Conservation (phyloP, 2,329 filamentous ascomycete species). For the Colletotrichum zoysiae region DNA sequence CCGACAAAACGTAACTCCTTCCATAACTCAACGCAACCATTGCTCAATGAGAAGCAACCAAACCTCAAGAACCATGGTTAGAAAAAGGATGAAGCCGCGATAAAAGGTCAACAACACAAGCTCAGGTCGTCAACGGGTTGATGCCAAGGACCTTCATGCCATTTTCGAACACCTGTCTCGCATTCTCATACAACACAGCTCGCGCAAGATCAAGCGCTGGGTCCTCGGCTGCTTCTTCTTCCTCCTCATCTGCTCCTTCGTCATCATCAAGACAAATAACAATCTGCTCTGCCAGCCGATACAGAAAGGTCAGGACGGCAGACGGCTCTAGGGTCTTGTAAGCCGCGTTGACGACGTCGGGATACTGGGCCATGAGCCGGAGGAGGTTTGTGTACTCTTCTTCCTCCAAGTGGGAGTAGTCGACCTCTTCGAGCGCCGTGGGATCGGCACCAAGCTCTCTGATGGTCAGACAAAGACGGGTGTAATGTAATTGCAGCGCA, state of each 20-base stretch:
- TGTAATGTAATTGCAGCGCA: constrained; percentile 79
- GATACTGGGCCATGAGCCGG: constrained; percentile 72
- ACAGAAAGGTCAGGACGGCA: constrained; percentile 73
- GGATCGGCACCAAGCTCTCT: constrained; percentile 42
- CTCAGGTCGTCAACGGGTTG: constrained; percentile 14
- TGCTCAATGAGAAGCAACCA: not conserved
- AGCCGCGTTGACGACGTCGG: constrained; percentile 73
- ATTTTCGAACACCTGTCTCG: constrained; percentile 73
- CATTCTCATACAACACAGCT: constrained; percentile 71
- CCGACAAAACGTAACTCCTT: not conserved
- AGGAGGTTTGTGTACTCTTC: constrained; percentile 70
- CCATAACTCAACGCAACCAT: not conserved
- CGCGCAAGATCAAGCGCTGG: constrained; percentile 69
- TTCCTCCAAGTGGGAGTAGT: constrained; percentile 45
- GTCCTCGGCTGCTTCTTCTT: constrained; percentile 47
- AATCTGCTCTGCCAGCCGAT: constrained; percentile 29
- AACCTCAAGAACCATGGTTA: not conserved
- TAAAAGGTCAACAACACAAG: not conserved
- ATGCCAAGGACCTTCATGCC: constrained; percentile 73
- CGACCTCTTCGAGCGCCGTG: constrained; percentile 34
- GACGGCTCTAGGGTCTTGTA: constrained; percentile 76
- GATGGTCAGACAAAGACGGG: constrained; percentile 66
- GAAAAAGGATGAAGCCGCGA: not conserved
- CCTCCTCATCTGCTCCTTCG: constrained; percentile 17
- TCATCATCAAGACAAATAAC: constrained; percentile 27